These are phyloP conservation scores for Kluyveromyces sp. DNA, from an alignment of 1,139 yeast species.

Conservation along the genomic window DNA sequence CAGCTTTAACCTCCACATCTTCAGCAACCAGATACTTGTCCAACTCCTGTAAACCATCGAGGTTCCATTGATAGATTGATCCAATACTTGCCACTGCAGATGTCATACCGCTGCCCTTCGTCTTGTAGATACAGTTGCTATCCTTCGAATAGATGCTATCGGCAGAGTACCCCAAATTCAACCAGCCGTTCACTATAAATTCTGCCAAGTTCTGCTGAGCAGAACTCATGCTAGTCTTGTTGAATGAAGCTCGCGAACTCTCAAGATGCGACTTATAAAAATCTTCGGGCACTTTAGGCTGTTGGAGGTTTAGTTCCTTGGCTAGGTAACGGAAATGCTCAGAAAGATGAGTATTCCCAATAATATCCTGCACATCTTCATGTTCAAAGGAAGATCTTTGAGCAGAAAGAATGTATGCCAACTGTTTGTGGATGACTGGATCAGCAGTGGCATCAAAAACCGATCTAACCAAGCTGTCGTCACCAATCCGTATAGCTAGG, in stretches of 20 bases:
- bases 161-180: constrained; percentile 83
- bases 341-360: constrained; percentile 71
- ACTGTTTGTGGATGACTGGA: constrained; percentile 70
- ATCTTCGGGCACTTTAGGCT: constrained; percentile 93
- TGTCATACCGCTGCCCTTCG: constrained; percentile 89
- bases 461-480: constrained; percentile 65
- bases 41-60: constrained; percentile 81
- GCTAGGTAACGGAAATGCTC: constrained; percentile 76
- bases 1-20: constrained; percentile 87
- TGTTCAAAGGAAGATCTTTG: constrained; percentile 79
- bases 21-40: constrained; percentile 85
- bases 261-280: constrained; percentile 88
- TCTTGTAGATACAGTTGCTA: constrained; percentile 85
- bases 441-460: constrained; percentile 76
- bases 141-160: constrained; percentile 77
- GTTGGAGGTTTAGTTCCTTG: constrained; percentile 79
- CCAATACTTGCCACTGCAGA: constrained; percentile 93
- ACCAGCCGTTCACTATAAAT: constrained; percentile 84
- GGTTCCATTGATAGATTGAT: constrained; percentile 86
- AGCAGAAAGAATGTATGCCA: constrained; percentile 82
- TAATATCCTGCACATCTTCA: constrained; percentile 77
- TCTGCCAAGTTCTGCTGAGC: constrained; percentile 97
- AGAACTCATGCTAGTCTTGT: constrained; percentile 66
- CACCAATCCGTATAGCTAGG: constrained; percentile 83
- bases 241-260: constrained; percentile 45